Conservation (phyloP, 148 eudicot species). For the Polygonum maritimum region DNA sequence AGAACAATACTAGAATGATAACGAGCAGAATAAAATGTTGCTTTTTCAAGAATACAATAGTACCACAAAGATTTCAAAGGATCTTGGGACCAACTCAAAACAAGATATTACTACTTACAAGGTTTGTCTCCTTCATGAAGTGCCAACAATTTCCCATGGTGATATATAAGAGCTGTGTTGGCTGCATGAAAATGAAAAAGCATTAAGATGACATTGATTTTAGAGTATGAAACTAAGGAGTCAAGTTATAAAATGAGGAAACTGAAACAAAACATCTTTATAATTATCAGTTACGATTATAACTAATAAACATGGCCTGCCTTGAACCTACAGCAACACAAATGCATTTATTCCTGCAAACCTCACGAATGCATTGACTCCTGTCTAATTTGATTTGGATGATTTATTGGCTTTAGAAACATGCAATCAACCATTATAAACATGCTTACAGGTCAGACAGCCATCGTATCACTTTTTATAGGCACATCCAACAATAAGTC, state of each 20-base stretch:
- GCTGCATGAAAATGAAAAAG: constrained; percentile 37
- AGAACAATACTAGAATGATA: background rate
- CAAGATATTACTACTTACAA: constrained; percentile 37
- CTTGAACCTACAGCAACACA: background rate
- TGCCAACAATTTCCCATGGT: constrained; percentile 87
- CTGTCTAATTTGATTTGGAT: background rate
- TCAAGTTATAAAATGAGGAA: background rate
- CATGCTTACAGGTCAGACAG: background rate
- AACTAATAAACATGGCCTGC: background rate
- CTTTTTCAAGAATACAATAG: background rate
- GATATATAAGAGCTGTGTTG: constrained; percentile 88
- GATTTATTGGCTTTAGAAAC: background rate
- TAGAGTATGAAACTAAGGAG: background rate
- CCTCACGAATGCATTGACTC: background rate
- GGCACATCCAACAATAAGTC: background rate
- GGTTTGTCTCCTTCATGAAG: constrained; percentile 93
- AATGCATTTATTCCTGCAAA: background rate
- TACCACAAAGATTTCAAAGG: background rate
- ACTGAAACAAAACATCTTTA: background rate
- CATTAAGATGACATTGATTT: background rate
- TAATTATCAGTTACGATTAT: background rate
- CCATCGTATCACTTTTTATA: no score
- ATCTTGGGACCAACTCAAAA: background rate
- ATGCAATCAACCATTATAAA: background rate
- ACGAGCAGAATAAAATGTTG: background rate